Evolutionary conservation across 2,329 filamentous ascomycete species (phyloP), one percentile per base, ranked within the genome.

Genomic region (Penicillium crustosum): DNA sequence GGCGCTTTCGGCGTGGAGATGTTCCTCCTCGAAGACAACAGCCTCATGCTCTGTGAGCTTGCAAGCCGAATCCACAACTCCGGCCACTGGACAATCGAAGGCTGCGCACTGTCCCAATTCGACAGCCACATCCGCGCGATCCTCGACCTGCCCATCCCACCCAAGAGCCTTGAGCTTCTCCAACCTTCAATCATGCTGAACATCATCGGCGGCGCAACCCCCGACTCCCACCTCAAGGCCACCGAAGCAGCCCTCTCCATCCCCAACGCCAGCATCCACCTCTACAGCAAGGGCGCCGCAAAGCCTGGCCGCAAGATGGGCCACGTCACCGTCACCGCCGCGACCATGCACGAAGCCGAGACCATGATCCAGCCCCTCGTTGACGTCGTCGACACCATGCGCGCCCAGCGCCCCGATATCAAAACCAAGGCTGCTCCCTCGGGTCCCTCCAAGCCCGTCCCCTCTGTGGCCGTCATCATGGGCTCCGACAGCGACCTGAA

Each of bases 1-100:
- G 94, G 94, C 62, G 90, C 96, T 33, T 99, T 97, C 75, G 94
- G 93, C 0, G 93, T 97, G 0, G 94, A 99, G 77, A 90, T 97
- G 86, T 99, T 99, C 77, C 77, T 97, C 4, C 83, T 93, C 12
- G 78, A 86, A 49, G 86, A 94, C 67, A 86, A 86, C 78, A 78
- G 73, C 57, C 81, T 96, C 2, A 77, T 95, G 57, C 83, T 97
- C 66, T 96, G 96, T 74, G 92, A 96, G 76, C 89, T 95, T 62
- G 91, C 91, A 0, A 91, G 90, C 13, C 83, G 91, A 39, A 84
- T 86, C 50, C 93, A 97, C 77, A 97, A 97, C 78, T 95, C 91
- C 0, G 94, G 94, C 0, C 94, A 97, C 76, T 93, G 93, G 77
- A 96, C 90, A 3, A 97, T 97, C 63, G 93, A 99, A 78, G 90